Percentiles rank a stretch among this genome's conserved stretches.
These are phyloP conservation scores for Guyanaporus albipodus DNA, from an alignment of 768 basidiomycete species.

Conservation along the genomic window DNA sequence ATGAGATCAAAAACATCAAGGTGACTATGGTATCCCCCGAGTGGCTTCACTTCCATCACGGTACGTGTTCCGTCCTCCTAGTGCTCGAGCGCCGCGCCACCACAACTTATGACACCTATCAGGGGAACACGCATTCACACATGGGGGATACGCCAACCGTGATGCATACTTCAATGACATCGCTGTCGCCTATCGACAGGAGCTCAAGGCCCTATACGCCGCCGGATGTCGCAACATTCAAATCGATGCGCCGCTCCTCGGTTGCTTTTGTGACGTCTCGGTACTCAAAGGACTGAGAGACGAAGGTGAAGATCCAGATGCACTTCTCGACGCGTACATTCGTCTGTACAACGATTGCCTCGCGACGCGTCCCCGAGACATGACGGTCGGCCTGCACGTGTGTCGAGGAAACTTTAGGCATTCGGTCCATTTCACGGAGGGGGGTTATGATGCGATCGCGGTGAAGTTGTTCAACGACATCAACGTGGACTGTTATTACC, in stretches of 20 bases:
- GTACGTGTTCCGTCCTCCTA: conserved; percentile 21
- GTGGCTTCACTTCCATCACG: conserved; percentile 69
- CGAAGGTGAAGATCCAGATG: conserved; percentile 58
- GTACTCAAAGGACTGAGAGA: conserved; percentile 55
- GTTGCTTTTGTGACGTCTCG: conserved; percentile 62
- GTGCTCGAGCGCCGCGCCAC: background rate
- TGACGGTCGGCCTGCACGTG: conserved; percentile 41
- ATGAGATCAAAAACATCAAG: conserved; percentile 67
- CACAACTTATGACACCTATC: background rate
- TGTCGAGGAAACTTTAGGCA: conserved; percentile 38
- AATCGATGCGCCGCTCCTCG: conserved; percentile 46
- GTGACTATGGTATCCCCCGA: conserved; percentile 68
- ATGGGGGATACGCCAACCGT: conserved; percentile 17
- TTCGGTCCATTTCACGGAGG: conserved; percentile 41
- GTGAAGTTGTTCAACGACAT: conserved; percentile 42
- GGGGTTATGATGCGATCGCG: conserved; percentile 44
- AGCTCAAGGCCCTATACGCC: conserved; percentile 42
- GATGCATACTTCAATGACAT: conserved; percentile 49
- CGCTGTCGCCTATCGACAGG: conserved; percentile 42
- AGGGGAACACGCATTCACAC: conserved; percentile 24
- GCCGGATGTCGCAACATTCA: conserved; percentile 43
- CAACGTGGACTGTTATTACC: conserved; percentile 43
- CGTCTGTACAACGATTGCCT: conserved; percentile 38
- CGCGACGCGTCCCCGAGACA: conserved; percentile 35
- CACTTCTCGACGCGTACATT: conserved; percentile 59